Percentiles rank a stretch among this genome's conserved stretches.
Evolutionary conservation across 768 basidiomycete genomes (phyloP).

Genomic region (Tephrocybe sp.): DNA sequence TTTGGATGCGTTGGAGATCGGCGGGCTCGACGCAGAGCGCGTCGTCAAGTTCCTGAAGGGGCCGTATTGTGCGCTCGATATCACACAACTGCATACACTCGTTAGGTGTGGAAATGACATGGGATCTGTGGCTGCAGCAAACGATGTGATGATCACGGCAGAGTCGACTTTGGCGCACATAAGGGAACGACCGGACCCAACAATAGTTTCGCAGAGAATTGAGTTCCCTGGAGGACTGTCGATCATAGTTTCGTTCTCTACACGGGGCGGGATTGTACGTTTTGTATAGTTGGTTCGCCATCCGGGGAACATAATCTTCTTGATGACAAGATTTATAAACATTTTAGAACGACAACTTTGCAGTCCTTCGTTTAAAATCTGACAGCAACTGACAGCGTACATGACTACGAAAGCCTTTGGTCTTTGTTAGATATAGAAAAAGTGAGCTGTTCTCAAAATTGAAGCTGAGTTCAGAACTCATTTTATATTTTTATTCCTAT

Average conservation of each 20-base stretch:
- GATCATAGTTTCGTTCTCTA: not conserved
- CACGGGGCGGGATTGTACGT: not conserved
- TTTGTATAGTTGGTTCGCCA: not conserved
- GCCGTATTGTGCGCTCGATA: not conserved
- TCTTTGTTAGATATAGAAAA: no score
- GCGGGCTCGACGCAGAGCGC: not conserved
- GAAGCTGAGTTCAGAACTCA: no score
- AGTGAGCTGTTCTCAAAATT: constrained; percentile 33
- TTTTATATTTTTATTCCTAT: constrained; percentile 4
- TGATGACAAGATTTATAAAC: no score
- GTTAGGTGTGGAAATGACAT: not conserved
- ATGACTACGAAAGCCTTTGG: no score
- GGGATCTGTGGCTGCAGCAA: not conserved
- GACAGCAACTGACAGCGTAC: no score
- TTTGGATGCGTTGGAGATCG: not conserved
- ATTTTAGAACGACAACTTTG: no score
- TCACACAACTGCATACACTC: not conserved
- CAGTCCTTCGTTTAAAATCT: no score
- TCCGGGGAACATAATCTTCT: no score
- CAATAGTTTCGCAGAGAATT: not conserved
- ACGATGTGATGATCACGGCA: not conserved
- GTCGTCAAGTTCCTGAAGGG: not conserved
- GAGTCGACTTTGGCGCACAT: not conserved
- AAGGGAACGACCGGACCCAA: not conserved
- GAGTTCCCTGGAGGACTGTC: not conserved